Evolutionary conservation across 176 grass and related monocot genomes (phyloP).

Genomic region (Juncus inflexus): DNA sequence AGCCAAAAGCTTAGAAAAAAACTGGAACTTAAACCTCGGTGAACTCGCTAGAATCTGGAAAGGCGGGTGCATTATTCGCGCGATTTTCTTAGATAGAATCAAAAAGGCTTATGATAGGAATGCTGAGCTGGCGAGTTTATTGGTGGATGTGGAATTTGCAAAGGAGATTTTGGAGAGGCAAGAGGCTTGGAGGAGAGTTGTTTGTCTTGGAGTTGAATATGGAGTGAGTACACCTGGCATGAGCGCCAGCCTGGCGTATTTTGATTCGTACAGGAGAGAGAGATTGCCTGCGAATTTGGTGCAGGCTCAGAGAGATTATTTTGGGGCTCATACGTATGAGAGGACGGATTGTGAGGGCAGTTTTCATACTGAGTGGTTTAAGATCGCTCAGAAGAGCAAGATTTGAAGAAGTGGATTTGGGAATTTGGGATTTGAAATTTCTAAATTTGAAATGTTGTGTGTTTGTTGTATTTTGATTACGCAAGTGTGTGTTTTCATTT

Average conservation of each 20-base stretch:
- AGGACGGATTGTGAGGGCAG: slow-evolving; percentile 65
- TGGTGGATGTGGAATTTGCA: slow-evolving; percentile 71
- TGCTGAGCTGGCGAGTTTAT: slow-evolving; percentile 49
- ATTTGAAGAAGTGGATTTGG: slow-evolving; percentile 31
- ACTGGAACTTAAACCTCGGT: slow-evolving; percentile 64
- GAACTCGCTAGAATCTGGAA: slow-evolving; percentile 89
- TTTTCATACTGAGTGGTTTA: slow-evolving; percentile 83
- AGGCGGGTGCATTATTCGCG: slow-evolving; percentile 79
- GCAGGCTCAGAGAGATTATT: slow-evolving; percentile 85
- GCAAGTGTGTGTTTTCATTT: neutral
- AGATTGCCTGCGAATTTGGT: slow-evolving; percentile 67
- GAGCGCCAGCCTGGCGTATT: slow-evolving; percentile 67
- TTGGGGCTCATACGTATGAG: slow-evolving; percentile 74
- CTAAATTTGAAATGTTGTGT: neutral
- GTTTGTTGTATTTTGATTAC: neutral
- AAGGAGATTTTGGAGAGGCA: slow-evolving; percentile 79
- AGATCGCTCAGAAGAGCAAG: slow-evolving; percentile 52
- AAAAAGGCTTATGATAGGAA: slow-evolving; percentile 77
- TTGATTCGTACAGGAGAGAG: slow-evolving; percentile 67
- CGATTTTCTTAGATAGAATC: slow-evolving; percentile 81
- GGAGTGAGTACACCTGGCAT: slow-evolving; percentile 72
- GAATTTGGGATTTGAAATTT: neutral
- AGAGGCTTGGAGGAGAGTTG: slow-evolving; percentile 53
- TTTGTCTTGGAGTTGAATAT: slow-evolving; percentile 68
- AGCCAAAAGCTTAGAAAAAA: slow-evolving; percentile 68